Percentiles rank a stretch among this genome's conserved stretches.
Evolutionary conservation across 257 asterid species (phyloP).

Genomic region (Phtheirospermum japonicum): DNA sequence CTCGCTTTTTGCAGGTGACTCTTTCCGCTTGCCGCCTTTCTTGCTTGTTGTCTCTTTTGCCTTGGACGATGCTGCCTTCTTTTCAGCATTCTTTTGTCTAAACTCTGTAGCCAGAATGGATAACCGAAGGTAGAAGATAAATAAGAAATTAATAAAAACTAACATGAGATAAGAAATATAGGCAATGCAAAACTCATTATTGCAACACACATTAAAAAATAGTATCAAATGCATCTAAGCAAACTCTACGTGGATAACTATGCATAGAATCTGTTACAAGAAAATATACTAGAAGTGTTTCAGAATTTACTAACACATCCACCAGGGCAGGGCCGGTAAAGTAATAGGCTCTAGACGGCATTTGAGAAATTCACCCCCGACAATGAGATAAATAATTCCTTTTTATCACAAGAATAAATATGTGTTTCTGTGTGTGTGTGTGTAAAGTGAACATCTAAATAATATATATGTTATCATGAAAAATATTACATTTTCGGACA

Average conservation of each 20-base stretch:
- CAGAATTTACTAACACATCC: too few species aligned
- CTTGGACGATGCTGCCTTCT: constrained; percentile 45
- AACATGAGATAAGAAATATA: background rate
- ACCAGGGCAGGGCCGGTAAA: too few species aligned
- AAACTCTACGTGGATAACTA: constrained; percentile 17
- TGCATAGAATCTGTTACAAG: constrained; percentile 14
- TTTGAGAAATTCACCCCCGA: too few species aligned
- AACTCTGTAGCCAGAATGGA: constrained; percentile 45
- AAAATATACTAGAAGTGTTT: constrained; percentile 1
- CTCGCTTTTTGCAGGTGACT: constrained; percentile 34
- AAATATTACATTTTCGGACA: too few species aligned
- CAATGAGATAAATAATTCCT: too few species aligned
- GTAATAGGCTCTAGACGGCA: too few species aligned
- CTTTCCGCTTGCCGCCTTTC: constrained; percentile 43
- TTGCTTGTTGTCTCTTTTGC: constrained; percentile 40
- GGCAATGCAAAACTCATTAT: background rate
- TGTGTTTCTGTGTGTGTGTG: too few species aligned
- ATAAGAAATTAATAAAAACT: background rate
- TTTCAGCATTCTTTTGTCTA: constrained; percentile 59
- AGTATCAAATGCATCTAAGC: background rate
- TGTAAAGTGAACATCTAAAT: too few species aligned
- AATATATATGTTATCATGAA: too few species aligned
- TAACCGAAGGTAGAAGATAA: constrained; percentile 8
- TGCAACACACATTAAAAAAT: background rate
- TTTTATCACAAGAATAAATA: too few species aligned